These are phyloP conservation scores for Aureobasidium leucospermi DNA, from an alignment of 2,329 filamentous ascomycete genomes.

Conservation along the genomic window DNA sequence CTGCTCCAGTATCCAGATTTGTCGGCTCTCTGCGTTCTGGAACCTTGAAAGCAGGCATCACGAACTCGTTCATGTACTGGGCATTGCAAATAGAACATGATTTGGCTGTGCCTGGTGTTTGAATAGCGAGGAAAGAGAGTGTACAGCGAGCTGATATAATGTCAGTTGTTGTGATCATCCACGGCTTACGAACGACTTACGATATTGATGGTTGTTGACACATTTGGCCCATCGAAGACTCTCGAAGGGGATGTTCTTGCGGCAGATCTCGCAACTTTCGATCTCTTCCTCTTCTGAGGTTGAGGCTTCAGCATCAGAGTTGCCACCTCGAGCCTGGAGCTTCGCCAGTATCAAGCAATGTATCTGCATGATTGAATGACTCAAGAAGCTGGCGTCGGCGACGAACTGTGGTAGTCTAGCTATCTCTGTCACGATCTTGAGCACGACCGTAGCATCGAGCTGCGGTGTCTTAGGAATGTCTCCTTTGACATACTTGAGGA, in stretches of 20 bases:
- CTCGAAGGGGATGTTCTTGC: constrained; percentile 40
- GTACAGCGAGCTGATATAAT: constrained; percentile 40
- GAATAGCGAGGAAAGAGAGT: constrained; percentile 48
- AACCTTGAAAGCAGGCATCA: constrained; percentile 6
- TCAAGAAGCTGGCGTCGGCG: constrained; percentile 16
- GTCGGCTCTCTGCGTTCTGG: not conserved
- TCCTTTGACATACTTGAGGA: constrained; percentile 9
- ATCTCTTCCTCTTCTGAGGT: constrained; percentile 7
- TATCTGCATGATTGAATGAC: constrained; percentile 13
- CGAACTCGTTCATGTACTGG: constrained; percentile 42
- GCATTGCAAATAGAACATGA: constrained; percentile 46
- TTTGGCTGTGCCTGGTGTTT: constrained; percentile 47
- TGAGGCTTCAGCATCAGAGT: not conserved
- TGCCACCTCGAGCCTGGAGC: constrained; percentile 7
- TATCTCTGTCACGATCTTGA: constrained; percentile 17
- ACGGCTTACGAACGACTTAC: constrained; percentile 24
- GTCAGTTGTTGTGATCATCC: constrained; percentile 8
- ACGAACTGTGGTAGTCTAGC: constrained; percentile 20
- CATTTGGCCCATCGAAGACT: constrained; percentile 43
- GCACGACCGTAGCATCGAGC: constrained; percentile 13
- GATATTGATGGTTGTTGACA: constrained; percentile 44
- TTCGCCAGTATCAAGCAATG: constrained; percentile 15
- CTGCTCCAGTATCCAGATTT: not conserved
- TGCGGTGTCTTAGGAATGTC: constrained; percentile 1
- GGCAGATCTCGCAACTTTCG: constrained; percentile 49